Percentiles rank a stretch among this genome's conserved stretches.
phyloP scores from a whole-genome alignment of 768 basidiomycete species.

The Terana coerulea region DNA sequence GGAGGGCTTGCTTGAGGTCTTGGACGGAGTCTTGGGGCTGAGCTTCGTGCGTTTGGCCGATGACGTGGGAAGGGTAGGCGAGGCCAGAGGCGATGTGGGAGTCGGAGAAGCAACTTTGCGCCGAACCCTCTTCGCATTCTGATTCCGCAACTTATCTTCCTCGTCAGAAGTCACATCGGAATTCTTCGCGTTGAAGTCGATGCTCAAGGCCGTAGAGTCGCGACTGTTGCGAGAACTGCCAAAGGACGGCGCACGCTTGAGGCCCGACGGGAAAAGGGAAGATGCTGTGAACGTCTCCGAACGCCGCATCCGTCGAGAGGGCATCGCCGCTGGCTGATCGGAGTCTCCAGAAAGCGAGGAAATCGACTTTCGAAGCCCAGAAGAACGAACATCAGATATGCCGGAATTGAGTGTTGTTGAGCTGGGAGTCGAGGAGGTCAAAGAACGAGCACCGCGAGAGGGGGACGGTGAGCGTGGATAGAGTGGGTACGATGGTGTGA shows the following conservation, averaged over 20 bases:
- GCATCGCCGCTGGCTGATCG: conserved; percentile 28
- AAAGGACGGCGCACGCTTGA: conserved; percentile 62
- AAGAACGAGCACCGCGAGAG: conserved; percentile 38
- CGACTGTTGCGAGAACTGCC: conserved; percentile 31
- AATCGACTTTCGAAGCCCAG: conserved; percentile 28
- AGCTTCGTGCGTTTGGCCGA: conserved; percentile 11
- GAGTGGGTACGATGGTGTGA: conserved; percentile 50
- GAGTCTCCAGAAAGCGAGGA: conserved; percentile 40
- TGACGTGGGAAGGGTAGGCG: conserved; percentile 17
- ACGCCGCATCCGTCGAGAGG: conserved; percentile 46
- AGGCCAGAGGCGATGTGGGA: conserved; percentile 18
- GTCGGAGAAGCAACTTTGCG: conserved; percentile 33
- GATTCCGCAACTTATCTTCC: conserved; percentile 62
- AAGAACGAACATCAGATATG: conserved; percentile 22
- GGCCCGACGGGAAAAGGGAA: conserved; percentile 22
- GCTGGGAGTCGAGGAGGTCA: conserved; percentile 58
- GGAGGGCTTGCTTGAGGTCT: conserved; percentile 10
- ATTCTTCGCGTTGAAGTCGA: conserved; percentile 22
- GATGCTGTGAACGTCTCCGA: conserved; percentile 42
- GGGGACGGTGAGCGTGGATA: conserved; percentile 42
- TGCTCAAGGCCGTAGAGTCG: conserved; percentile 24
- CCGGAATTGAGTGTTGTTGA: conserved; percentile 59
- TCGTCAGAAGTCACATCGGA: conserved; percentile 53
- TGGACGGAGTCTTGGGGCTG: conserved; percentile 23
- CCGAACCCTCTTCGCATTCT: conserved; percentile 60